Base-by-base conservation (phyloP, 2,329 filamentous ascomycete species). In the Penicillium verrucosum region DNA sequence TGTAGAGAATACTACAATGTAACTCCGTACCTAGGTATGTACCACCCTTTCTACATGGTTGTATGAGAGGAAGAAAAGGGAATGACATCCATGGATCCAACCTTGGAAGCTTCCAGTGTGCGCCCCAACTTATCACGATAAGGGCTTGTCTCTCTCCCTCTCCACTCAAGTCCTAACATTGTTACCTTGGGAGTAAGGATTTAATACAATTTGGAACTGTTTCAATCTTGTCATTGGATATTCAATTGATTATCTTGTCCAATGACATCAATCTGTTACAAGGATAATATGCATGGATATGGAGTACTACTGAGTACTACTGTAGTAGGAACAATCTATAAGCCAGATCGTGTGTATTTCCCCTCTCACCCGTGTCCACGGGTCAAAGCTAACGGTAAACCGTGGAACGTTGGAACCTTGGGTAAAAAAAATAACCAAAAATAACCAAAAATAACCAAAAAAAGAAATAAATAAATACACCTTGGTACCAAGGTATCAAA, bases 151-250 rank as follows among this genome's bases (percentile, higher is more conserved):
- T 25, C 43, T 25, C 36, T n/a, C 34, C n/a, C 16, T 43, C 44
- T 18, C 44, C 52, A 50, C 52, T 37, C 12, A 7, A 54, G 30
- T 49, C 23, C 34, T 45, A 29, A 46, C 21, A 5, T 45, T 46
- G n/a, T 34, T 46, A 53, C 50, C 34, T 52, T 36, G n/a, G 27
- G 29, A 18, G 51, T 49, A 49, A 48, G 36, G 44, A 54, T 23
- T 27, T 12, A 1, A 14, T 25, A 42, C 12, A 34, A 29, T 42
- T 10, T 11, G 16, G 7, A 44, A 14, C 16, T 38, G 25, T 43
- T 51, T 32, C 27, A 34, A 51, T 43, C 14, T 25, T 25, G 9
- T 18, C 37, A 51, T 51, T 43, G 37, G 37, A 5, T 34, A 43
- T 51, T 25, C 14, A 29, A 32, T 25, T 34, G 6, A 9, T 44